Evolutionary conservation across 352 stramenopile genomes (phyloP), one percentile per base, ranked within the genome.

Genomic region (Phytophthora capsici): DNA sequence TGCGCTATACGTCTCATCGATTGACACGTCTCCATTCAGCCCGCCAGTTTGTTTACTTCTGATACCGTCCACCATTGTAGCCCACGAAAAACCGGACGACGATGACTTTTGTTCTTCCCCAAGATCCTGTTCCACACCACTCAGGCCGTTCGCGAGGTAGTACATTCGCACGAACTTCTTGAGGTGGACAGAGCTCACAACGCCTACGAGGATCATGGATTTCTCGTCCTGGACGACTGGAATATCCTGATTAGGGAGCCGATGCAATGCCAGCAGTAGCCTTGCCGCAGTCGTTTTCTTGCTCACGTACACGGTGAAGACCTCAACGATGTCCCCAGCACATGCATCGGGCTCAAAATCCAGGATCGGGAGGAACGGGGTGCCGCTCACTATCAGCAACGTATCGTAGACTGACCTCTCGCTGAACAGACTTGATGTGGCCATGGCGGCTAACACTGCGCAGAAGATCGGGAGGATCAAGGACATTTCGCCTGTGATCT

Each of bases 101-200:
- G 41, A 30, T 16, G 41, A 30, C 20, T 48, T 48, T 4, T 13
- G 41, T 10, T 30, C 20, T 48, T 48, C 41, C 2, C 41, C 41
- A 6, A 48, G 41, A 28, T 48, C 41, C 19, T 48, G 41, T 20
- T 48, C 41, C 41, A 48, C 41, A 2, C n/a, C 41, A n/a, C 17
- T 17, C 3, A 92, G 44, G 2, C 28, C 36, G 46, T 88, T 71
- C 10, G 47, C 34, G 1, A 75, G 40, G 49, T 92, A 92, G 46
- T 75, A 89, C 43, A 77, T 45, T 10, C 76, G 73, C 19, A 90
- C 77, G 25, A 90, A 75, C n/a, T 81, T 73, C 19, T 84, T 81
- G 5, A 89, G 60, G 19, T 90, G 77, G 1, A 49, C 58, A 2
- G 60, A 58, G 50, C 53, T 84, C 36, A 20, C 36, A 14, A 41